These are phyloP conservation scores for Dictyostelium purpureum DNA, from an alignment of 78 protist genomes.

Conservation along the genomic window DNA sequence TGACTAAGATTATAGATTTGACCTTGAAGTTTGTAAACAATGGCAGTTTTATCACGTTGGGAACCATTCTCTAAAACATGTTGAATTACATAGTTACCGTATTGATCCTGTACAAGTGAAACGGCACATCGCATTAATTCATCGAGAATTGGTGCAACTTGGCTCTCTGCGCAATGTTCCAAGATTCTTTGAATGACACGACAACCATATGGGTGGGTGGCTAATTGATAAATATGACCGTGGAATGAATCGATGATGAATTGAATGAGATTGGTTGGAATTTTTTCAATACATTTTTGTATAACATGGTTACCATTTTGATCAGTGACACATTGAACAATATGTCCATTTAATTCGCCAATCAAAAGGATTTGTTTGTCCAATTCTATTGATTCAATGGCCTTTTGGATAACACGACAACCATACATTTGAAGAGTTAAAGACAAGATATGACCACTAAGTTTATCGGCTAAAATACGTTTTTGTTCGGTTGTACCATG, in stretches of 20 bases:
- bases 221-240: conserved; percentile 89
- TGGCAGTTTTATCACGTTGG: conserved; percentile 22
- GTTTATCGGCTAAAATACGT: conserved; percentile 73
- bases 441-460: conserved; percentile 88
- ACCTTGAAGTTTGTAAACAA: conserved; percentile 77
- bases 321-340: conserved; percentile 96
- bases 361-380: conserved; percentile 81
- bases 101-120: conserved; percentile 91
- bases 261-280: conserved; percentile 87
- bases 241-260: conserved; percentile 93
- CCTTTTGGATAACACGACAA: conserved; percentile 98
- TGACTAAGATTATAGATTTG: conserved; percentile 83
- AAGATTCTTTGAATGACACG: conserved; percentile 99
- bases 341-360: conserved; percentile 91
- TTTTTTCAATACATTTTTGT: conserved; percentile 97
- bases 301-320: conserved; percentile 99
- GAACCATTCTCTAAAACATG: conserved; percentile 93
- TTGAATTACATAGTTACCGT: conserved; percentile 99
- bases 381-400: conserved; percentile 72
- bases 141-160: conserved; percentile 82
- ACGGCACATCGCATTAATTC: conserved; percentile 87
- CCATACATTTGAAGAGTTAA: conserved; percentile 98
- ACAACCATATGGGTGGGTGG: conserved; percentile 98
- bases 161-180: conserved; percentile 89
- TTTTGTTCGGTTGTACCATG: conserved; percentile 88